Evolutionary conservation across 225 moss, liverwort and hornwort genomes (phyloP).

Genomic region (Ulota crispa): DNA sequence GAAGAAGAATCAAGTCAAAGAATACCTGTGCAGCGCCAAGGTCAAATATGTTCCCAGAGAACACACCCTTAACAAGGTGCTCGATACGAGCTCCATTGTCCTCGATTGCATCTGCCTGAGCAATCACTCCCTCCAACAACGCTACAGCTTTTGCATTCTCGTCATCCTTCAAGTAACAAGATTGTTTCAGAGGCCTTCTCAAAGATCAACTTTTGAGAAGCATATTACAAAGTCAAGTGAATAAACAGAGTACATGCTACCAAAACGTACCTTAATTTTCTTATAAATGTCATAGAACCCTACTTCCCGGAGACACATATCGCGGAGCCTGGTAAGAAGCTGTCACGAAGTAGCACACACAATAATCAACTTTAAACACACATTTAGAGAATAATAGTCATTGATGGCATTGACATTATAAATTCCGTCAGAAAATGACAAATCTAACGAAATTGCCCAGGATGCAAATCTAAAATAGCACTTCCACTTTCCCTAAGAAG

Average conservation of each 20-base stretch:
- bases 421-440: neutral
- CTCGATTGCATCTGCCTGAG: slow-evolving; percentile 65
- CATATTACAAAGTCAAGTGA: neutral
- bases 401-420: neutral
- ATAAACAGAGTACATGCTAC: neutral
- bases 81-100: slow-evolving; percentile 74
- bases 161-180: slow-evolving; percentile 51
- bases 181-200: slow-evolving; percentile 21
- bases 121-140: slow-evolving; percentile 62
- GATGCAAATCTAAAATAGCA: neutral
- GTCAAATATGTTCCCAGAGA: slow-evolving; percentile 93
- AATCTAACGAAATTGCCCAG: neutral
- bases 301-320: slow-evolving; percentile 78
- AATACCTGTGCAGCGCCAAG: slow-evolving; percentile 83
- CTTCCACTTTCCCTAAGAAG: neutral
- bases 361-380: neutral
- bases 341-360: slow-evolving; percentile 33
- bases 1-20: neutral
- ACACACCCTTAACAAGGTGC: slow-evolving; percentile 79
- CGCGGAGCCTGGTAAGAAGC: slow-evolving; percentile 85
- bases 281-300: slow-evolving; percentile 89
- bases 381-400: neutral
- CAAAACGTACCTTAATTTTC: slow-evolving; percentile 66
- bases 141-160: slow-evolving; percentile 84
- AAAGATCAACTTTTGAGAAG: slow-evolving; percentile 6